Conservation (phyloP, 1,139 yeast genomes). For the Saccharomyces hybrid region DNA sequence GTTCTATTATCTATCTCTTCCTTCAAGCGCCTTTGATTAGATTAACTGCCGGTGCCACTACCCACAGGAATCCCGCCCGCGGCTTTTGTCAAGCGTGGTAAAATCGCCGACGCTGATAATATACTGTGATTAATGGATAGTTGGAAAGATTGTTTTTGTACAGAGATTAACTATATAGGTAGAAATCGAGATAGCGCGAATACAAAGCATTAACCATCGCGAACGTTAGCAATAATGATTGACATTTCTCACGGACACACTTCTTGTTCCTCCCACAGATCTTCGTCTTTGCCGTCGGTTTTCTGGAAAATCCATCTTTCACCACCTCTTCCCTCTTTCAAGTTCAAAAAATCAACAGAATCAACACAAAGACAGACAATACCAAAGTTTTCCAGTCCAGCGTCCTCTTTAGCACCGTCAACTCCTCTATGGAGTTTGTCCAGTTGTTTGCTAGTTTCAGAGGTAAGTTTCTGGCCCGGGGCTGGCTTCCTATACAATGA, state of each 20-base stretch:
- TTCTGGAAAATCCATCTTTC: slow-evolving; percentile 41
- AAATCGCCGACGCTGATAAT: background rate
- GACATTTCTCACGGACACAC: slow-evolving; percentile 58
- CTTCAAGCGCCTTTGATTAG: background rate
- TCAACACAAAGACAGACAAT: slow-evolving; percentile 65
- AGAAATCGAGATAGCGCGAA: background rate
- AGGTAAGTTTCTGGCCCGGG: slow-evolving; percentile 56
- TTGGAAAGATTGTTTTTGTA: background rate
- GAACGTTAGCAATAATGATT: background rate
- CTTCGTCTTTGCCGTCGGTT: slow-evolving; percentile 45
- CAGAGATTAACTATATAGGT: slow-evolving; percentile 1
- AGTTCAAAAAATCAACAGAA: slow-evolving; percentile 61
- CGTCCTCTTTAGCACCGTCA: slow-evolving; percentile 67
- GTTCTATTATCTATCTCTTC: background rate
- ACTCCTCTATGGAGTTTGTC: slow-evolving; percentile 77
- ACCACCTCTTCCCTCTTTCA: slow-evolving; percentile 35
- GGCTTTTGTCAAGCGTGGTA: background rate
- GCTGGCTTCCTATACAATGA: slow-evolving; percentile 64
- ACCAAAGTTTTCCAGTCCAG: slow-evolving; percentile 63
- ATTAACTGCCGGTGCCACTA: background rate
- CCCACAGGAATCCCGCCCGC: slow-evolving; percentile 1
- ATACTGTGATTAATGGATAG: background rate
- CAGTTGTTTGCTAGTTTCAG: slow-evolving; percentile 48
- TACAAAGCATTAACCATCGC: background rate
- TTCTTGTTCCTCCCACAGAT: slow-evolving; percentile 69